A percentile compares a stretch with the other conserved stretches of the same genome.
Conservation (phyloP, 2,329 filamentous ascomycete species). For the Ophiocordyceps camponoti-rufipedis region DNA sequence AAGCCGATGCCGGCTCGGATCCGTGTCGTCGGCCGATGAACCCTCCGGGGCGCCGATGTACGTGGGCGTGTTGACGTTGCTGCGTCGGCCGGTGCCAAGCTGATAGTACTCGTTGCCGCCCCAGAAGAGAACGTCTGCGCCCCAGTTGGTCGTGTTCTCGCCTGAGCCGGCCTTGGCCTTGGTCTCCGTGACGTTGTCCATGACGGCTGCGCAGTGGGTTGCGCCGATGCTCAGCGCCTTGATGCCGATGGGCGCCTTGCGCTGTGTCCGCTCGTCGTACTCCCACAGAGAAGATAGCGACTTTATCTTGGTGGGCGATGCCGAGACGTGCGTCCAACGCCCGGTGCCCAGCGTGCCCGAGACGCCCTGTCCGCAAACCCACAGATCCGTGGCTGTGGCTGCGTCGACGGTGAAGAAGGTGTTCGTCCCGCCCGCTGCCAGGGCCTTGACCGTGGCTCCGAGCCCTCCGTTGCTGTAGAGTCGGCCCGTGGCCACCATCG, state of each 20-base stretch:
- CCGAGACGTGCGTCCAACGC: conserved; percentile 75
- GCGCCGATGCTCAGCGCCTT: conserved; percentile 55
- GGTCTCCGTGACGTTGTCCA: conserved; percentile 63
- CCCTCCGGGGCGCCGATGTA: conserved; percentile 66
- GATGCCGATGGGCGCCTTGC: conserved; percentile 60
- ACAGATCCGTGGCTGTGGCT: conserved; percentile 34
- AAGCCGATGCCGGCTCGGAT: conserved; percentile 51
- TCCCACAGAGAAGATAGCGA: conserved; percentile 68
- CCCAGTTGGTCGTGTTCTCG: conserved; percentile 66
- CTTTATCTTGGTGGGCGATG: conserved; percentile 63
- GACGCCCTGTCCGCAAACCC: conserved; percentile 75
- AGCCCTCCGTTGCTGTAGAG: conserved; percentile 53
- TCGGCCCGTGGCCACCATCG: conserved; percentile 48
- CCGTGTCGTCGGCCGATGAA: conserved; percentile 37
- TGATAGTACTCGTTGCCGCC: conserved; percentile 91
- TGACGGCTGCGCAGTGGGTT: conserved; percentile 65
- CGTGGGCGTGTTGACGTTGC: conserved; percentile 54
- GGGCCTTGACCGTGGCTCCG: conserved; percentile 48
- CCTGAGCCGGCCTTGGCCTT: conserved; percentile 29
- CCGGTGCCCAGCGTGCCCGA: conserved; percentile 70
- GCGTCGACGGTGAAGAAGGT: conserved; percentile 80
- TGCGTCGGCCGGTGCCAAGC: conserved; percentile 77
- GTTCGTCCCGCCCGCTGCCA: conserved; percentile 74
- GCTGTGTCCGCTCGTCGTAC: conserved; percentile 57
- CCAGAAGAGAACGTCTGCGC: conserved; percentile 81